Conservation (phyloP, 768 basidiomycete species). For the Dentipellis fragilis region DNA sequence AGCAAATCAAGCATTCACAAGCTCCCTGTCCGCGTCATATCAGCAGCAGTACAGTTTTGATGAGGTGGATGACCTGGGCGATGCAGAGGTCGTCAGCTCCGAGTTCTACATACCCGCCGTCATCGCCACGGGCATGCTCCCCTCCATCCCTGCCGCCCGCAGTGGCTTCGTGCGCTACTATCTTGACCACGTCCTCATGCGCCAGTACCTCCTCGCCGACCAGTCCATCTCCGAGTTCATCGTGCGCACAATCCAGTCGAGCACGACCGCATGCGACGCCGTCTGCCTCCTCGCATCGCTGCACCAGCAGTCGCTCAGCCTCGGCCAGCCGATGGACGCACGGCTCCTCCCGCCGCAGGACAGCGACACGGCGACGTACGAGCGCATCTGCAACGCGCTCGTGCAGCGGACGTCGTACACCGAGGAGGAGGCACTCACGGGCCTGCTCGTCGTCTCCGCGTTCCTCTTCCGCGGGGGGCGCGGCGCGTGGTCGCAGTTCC, state of each 20-base stretch:
- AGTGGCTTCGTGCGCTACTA: constrained; percentile 34
- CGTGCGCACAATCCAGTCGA: constrained; percentile 35
- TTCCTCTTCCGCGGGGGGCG: constrained; percentile 71
- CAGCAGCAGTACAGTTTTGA: constrained; percentile 10
- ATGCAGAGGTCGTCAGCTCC: constrained; percentile 6
- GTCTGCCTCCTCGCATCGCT: constrained; percentile 55
- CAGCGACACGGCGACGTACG: constrained; percentile 11
- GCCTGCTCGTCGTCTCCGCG: constrained; percentile 64
- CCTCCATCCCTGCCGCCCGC: constrained; percentile 16
- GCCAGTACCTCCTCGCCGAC: constrained; percentile 65
- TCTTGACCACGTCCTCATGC: constrained; percentile 48
- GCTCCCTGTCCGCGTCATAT: constrained; percentile 10
- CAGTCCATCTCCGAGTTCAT: constrained; percentile 35
- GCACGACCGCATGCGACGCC: constrained; percentile 41
- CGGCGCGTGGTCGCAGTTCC: constrained; percentile 61
- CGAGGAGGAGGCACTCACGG: constrained; percentile 71
- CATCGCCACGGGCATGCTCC: constrained; percentile 12
- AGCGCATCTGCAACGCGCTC: constrained; percentile 13
- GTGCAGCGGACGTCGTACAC: constrained; percentile 19
- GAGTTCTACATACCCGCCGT: constrained; percentile 13
- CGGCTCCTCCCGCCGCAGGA: not conserved
- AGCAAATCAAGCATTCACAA: constrained; percentile 2
- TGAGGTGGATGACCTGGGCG: constrained; percentile 13
- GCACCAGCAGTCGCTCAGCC: constrained; percentile 29
- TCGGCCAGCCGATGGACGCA: constrained; percentile 1